Percentiles rank a stretch among this genome's conserved stretches.
Evolutionary conservation across 2,329 filamentous ascomycete species (phyloP).

Genomic region (Alternaria incomplexa): DNA sequence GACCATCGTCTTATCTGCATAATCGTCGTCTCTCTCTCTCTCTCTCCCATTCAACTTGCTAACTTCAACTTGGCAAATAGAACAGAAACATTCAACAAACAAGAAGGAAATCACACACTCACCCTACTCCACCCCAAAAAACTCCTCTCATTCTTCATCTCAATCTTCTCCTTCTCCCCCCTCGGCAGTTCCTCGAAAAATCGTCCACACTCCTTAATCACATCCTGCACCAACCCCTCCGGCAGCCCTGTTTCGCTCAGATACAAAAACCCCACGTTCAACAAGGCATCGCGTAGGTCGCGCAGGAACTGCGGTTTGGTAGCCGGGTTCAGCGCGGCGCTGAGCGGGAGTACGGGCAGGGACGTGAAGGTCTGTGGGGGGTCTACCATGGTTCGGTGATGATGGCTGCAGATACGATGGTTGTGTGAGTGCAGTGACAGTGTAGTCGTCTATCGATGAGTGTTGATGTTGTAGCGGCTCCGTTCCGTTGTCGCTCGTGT

Average conservation of each 20-base stretch:
- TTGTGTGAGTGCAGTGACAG: too few relatives aligned
- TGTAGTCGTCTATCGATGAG: too few relatives aligned
- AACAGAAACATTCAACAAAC: not conserved
- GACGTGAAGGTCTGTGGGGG: slow-evolving; percentile 65
- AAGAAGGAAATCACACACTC: slow-evolving; percentile 28
- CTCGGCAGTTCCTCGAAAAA: slow-evolving; percentile 77
- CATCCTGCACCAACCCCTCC: slow-evolving; percentile 67
- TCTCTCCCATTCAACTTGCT: not conserved
- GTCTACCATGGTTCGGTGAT: not conserved
- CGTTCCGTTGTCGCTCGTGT: not conserved
- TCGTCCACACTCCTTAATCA: slow-evolving; percentile 69
- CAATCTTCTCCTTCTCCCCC: slow-evolving; percentile 72
- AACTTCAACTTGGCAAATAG: too few relatives aligned
- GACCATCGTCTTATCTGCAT: not conserved
- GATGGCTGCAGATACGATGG: too few relatives aligned
- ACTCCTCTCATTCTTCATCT: slow-evolving; percentile 58
- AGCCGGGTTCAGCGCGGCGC: slow-evolving; percentile 66
- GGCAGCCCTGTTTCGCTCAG: slow-evolving; percentile 72
- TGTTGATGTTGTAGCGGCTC: not conserved
- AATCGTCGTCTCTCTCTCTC: not conserved
- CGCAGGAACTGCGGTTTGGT: slow-evolving; percentile 77
- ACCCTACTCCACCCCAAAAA: slow-evolving; percentile 57
- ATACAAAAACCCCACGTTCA: slow-evolving; percentile 90
- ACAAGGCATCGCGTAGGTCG: slow-evolving; percentile 74
- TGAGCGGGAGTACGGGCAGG: slow-evolving; percentile 79